Percentiles rank a stretch among this genome's conserved stretches.
Evolutionary conservation across 2,329 filamentous ascomycete genomes (phyloP).

Genomic region (Grosmannia huntii): DNA sequence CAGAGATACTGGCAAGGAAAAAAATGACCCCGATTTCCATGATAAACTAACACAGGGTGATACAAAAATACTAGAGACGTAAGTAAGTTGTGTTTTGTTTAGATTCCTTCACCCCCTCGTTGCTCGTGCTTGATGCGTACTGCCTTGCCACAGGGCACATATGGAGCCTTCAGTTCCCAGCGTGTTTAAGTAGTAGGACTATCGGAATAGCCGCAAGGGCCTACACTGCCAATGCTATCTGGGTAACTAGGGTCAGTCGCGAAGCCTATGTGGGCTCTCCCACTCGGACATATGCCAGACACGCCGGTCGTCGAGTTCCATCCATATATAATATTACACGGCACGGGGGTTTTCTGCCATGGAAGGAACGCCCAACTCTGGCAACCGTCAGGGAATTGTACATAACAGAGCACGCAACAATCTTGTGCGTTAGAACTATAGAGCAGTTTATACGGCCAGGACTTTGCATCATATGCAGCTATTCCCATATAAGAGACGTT

Average conservation of each 20-base stretch:
- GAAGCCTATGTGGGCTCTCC: conserved; percentile 5
- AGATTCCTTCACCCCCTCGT: too few relatives aligned
- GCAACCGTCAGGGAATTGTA: conserved; percentile 4
- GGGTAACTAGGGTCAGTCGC: background rate
- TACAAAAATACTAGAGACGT: too few relatives aligned
- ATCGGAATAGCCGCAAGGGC: conserved; percentile 4
- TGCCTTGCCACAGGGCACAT: too few relatives aligned
- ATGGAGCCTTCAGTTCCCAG: background rate
- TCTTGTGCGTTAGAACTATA: background rate
- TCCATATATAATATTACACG: conserved; percentile 9
- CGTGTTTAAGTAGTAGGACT: background rate
- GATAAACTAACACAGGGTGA: too few relatives aligned
- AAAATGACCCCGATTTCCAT: too few relatives aligned
- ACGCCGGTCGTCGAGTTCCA: conserved; percentile 4
- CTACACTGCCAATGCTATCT: conserved; percentile 6
- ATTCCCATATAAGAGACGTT: conserved; percentile 10
- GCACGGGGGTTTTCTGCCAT: conserved; percentile 8
- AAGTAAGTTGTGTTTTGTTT: background rate
- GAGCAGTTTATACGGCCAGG: conserved; percentile 8
- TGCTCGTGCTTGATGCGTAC: too few relatives aligned
- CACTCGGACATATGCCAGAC: conserved; percentile 4
- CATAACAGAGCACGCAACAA: conserved; percentile 8
- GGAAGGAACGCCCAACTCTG: conserved; percentile 10
- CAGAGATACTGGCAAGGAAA: too few relatives aligned
- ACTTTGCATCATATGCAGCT: background rate